These are phyloP conservation scores for Juglanconis oblonga DNA, from an alignment of 2,329 filamentous ascomycete species.

Conservation along the genomic window DNA sequence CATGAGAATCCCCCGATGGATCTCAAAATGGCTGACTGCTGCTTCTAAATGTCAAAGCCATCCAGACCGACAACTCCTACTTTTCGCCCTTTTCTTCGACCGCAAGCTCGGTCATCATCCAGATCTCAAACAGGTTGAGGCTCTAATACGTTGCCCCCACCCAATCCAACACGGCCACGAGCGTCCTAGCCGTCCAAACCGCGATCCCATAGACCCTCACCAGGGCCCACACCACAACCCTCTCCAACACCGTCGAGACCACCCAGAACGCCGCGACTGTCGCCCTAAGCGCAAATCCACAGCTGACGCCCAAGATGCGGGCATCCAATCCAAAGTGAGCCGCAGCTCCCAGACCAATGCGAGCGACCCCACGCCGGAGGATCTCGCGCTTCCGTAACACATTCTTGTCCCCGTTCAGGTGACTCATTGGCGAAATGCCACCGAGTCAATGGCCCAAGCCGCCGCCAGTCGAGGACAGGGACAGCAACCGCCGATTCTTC, in stretches of 20 bases:
- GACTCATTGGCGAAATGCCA: background rate
- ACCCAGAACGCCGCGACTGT: constrained; percentile 9
- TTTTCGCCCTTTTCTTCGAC: background rate
- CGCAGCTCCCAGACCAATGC: constrained; percentile 10
- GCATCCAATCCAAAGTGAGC: constrained; percentile 12
- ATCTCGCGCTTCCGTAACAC: constrained; percentile 8
- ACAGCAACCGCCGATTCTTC: constrained; percentile 54
- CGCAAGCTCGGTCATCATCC: background rate
- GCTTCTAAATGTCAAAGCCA: background rate
- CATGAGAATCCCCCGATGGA: background rate
- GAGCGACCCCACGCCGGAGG: constrained; percentile 12
- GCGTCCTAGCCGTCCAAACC: constrained; percentile 11
- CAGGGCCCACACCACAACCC: constrained; percentile 4
- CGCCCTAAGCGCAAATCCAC: constrained; percentile 12
- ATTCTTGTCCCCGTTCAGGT: background rate
- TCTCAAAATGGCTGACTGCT: background rate
- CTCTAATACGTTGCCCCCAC: constrained; percentile 14
- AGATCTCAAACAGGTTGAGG: background rate
- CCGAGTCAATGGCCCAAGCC: constrained; percentile 19
- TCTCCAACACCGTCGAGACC: background rate
- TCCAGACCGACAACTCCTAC: background rate
- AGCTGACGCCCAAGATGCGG: constrained; percentile 6
- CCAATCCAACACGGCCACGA: constrained; percentile 15
- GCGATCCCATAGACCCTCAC: constrained; percentile 9
- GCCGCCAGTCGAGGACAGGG: constrained; percentile 24